These are phyloP conservation scores for Oryza glumipatula DNA, from an alignment of 176 grass and related monocot genomes.

Conservation along the genomic window DNA sequence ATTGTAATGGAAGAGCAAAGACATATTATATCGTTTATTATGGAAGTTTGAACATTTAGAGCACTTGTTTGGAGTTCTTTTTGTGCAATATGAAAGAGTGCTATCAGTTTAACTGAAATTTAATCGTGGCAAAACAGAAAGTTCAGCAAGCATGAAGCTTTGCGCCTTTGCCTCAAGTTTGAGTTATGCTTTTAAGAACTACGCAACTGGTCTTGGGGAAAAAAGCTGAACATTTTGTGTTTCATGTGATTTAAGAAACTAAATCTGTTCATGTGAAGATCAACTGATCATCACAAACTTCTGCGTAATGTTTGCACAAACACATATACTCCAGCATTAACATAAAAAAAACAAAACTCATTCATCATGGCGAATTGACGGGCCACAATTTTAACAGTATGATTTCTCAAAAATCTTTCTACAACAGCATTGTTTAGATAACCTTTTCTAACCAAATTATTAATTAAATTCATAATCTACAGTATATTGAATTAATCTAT, in stretches of 20 bases:
- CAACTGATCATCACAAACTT: neutral
- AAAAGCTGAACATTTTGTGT: neutral
- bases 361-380: too few species aligned
- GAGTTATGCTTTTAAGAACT: neutral
- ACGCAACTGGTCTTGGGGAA: neutral
- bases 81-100: neutral
- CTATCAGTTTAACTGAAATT: neutral
- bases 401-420: too few species aligned
- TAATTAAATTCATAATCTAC: too few species aligned
- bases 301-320: neutral
- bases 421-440: too few species aligned
- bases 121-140: neutral
- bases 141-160: neutral
- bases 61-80: neutral
- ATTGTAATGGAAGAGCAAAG: neutral
- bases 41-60: constrained; percentile 16
- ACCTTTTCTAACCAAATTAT: too few species aligned
- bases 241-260: neutral
- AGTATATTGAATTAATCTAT: too few species aligned
- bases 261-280: neutral
- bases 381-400: too few species aligned
- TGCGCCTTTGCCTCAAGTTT: neutral
- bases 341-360: neutral
- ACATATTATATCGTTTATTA: constrained; percentile 6
- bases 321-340: neutral